Percentiles rank a stretch among this genome's conserved stretches.
Evolutionary conservation across 805 yeast genomes (phyloP).

Genomic region (Starmerella apicola): DNA sequence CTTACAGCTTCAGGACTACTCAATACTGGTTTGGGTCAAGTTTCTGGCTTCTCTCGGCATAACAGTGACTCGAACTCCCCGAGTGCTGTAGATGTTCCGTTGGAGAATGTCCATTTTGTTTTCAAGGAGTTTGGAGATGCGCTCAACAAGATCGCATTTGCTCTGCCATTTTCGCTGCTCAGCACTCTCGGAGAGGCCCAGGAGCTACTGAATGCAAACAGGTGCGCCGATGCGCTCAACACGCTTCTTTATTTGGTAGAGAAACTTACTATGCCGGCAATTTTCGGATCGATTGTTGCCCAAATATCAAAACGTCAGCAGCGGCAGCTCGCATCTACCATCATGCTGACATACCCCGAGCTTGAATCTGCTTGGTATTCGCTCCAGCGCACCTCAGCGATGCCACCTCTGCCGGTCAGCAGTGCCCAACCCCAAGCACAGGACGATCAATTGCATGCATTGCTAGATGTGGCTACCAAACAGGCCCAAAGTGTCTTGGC

Average conservation of each 20-base stretch:
- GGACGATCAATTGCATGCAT: constrained; percentile 55
- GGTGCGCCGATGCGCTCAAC: not conserved
- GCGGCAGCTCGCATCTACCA: constrained; percentile 86
- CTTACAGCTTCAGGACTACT: no score
- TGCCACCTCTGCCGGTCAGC: constrained; percentile 1
- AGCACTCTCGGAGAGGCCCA: constrained; percentile 1
- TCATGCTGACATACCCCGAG: constrained; percentile 25
- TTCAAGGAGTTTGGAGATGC: constrained; percentile 1
- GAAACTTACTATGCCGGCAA: constrained; percentile 6
- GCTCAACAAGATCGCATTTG: not conserved
- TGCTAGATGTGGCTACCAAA: constrained; percentile 48
- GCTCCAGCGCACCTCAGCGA: constrained; percentile 4
- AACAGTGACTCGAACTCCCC: not conserved
- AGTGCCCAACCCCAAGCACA: constrained; percentile 1
- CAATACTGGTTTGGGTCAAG: no score
- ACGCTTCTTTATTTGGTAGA: constrained; percentile 3
- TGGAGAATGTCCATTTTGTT: constrained; percentile 5
- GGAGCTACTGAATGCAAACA: not conserved
- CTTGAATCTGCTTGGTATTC: constrained; percentile 16
- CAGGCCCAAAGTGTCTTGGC: constrained; percentile 26
- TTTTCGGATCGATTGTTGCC: constrained; percentile 3
- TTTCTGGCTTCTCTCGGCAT: no score
- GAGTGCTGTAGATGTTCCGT: not conserved
- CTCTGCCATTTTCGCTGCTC: constrained; percentile 1
- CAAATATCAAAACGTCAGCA: constrained; percentile 45